A percentile compares a stretch with the other conserved stretches of the same genome.
These are phyloP conservation scores for Aspergillus sclerotiicarbonarius DNA, from an alignment of 495 filamentous ascomycete species.

Conservation along the genomic window DNA sequence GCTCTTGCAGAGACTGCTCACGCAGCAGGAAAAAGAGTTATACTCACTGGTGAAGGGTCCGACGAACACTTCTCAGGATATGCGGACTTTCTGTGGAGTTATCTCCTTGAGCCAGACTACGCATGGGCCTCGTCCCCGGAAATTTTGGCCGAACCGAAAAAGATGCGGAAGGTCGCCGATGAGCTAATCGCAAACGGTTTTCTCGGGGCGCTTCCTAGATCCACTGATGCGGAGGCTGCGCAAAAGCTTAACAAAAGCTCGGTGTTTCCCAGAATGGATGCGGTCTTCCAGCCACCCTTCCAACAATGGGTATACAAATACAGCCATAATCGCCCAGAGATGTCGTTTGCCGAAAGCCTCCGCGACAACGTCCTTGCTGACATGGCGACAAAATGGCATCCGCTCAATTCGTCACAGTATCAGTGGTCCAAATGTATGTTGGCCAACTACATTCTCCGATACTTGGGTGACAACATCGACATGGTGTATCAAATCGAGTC, in stretches of 20 bases:
- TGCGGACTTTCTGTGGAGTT: conserved; percentile 37
- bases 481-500: conserved; percentile 51
- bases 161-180: conserved; percentile 7
- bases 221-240: background rate
- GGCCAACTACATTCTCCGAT: conserved; percentile 42
- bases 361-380: conserved; percentile 23
- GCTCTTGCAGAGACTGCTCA: conserved; percentile 41
- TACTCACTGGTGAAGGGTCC: conserved; percentile 51
- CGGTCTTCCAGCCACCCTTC: conserved; percentile 5
- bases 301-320: conserved; percentile 8
- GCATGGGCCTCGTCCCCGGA: conserved; percentile 28
- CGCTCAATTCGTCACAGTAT: conserved; percentile 47
- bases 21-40: conserved; percentile 46
- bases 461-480: conserved; percentile 49
- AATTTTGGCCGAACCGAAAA: conserved; percentile 8
- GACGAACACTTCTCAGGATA: conserved; percentile 57
- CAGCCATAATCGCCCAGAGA: conserved; percentile 10
- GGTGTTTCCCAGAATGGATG: background rate
- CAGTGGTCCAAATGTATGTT: conserved; percentile 39
- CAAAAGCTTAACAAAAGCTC: background rate
- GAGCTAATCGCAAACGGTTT: background rate
- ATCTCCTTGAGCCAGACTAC: conserved; percentile 43
- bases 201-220: background rate
- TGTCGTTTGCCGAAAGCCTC: conserved; percentile 18
- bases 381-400: conserved; percentile 48